Conservation (phyloP, 768 basidiomycete species). For the Calvatia gigantea region DNA sequence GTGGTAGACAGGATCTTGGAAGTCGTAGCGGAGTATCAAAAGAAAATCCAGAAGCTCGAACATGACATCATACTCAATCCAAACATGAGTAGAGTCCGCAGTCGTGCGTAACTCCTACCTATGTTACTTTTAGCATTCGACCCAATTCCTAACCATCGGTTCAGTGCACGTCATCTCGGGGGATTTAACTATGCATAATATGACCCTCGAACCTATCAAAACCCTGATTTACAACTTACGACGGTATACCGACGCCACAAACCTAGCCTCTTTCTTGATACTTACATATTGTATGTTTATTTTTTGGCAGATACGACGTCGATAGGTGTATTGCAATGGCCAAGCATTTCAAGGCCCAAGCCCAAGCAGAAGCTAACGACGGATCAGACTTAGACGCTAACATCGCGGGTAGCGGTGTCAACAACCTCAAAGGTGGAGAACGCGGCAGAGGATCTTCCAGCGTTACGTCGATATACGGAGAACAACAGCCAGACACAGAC, state of each 20-base stretch:
- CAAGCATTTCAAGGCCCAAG: slow-evolving; percentile 16
- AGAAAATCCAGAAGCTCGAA: slow-evolving; percentile 56
- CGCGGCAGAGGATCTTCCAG: too few species aligned
- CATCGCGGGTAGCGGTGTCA: background rate
- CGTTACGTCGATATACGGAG: background rate
- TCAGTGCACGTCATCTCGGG: slow-evolving; percentile 74
- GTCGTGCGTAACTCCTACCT: slow-evolving; percentile 34
- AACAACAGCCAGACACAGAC: background rate
- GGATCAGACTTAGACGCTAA: slow-evolving; percentile 3
- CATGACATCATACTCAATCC: slow-evolving; percentile 55
- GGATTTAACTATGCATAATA: slow-evolving; percentile 67
- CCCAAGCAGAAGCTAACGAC: background rate
- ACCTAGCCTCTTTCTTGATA: background rate
- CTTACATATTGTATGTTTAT: background rate
- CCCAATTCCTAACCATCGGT: too few species aligned
- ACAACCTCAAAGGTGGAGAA: background rate
- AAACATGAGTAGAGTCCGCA: slow-evolving; percentile 55
- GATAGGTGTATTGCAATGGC: slow-evolving; percentile 33
- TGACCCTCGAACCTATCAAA: slow-evolving; percentile 68
- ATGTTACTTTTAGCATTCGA: too few species aligned
- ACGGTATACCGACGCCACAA: slow-evolving; percentile 18
- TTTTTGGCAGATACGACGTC: slow-evolving; percentile 43
- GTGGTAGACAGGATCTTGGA: slow-evolving; percentile 65
- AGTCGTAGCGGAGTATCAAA: slow-evolving; percentile 65
- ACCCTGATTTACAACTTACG: slow-evolving; percentile 61